Percentiles rank a stretch among this genome's conserved stretches.
These are phyloP conservation scores for Craspedostauros australis DNA, from an alignment of 108 stramenopile species.

Conservation along the genomic window DNA sequence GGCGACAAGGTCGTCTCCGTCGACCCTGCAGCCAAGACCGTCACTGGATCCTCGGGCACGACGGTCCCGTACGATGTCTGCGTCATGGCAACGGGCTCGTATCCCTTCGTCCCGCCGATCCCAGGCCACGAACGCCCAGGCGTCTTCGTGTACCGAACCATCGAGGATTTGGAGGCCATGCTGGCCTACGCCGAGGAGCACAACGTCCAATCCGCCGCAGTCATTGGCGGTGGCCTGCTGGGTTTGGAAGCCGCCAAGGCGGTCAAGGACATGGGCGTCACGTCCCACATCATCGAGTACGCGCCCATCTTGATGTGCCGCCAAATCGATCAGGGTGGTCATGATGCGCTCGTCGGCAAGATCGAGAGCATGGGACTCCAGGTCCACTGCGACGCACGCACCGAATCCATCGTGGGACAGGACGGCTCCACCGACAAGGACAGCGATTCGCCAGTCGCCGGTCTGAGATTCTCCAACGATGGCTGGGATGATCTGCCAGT, in stretches of 20 bases:
- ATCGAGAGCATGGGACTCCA: slow-evolving; percentile 90
- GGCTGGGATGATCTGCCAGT: slow-evolving; percentile 87
- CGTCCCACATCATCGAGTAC: slow-evolving; percentile 88
- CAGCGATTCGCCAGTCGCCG: slow-evolving; percentile 56
- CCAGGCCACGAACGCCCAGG: slow-evolving; percentile 86
- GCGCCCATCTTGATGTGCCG: slow-evolving; percentile 94
- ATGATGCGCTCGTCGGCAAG: slow-evolving; percentile 85
- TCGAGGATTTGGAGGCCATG: slow-evolving; percentile 91
- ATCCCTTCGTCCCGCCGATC: slow-evolving; percentile 91
- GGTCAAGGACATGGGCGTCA: slow-evolving; percentile 87
- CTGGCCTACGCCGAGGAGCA: slow-evolving; percentile 79
- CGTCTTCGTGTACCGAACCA: slow-evolving; percentile 93
- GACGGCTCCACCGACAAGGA: slow-evolving; percentile 81
- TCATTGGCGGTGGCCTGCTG: slow-evolving; percentile 90
- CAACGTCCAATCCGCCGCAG: slow-evolving; percentile 82
- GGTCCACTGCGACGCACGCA: slow-evolving; percentile 88
- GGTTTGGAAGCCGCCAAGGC: slow-evolving; percentile 59
- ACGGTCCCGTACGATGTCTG: slow-evolving; percentile 77
- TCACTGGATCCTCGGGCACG: slow-evolving; percentile 73
- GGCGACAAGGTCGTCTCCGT: slow-evolving; percentile 79
- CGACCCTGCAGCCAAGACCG: slow-evolving; percentile 75
- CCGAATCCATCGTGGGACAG: slow-evolving; percentile 76
- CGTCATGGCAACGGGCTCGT: slow-evolving; percentile 91
- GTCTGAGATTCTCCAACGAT: slow-evolving; percentile 74
- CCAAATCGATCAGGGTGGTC: slow-evolving; percentile 90